These are phyloP conservation scores for Wickerhamomyces hampshirensis DNA, from an alignment of 805 yeast species.

Conservation along the genomic window DNA sequence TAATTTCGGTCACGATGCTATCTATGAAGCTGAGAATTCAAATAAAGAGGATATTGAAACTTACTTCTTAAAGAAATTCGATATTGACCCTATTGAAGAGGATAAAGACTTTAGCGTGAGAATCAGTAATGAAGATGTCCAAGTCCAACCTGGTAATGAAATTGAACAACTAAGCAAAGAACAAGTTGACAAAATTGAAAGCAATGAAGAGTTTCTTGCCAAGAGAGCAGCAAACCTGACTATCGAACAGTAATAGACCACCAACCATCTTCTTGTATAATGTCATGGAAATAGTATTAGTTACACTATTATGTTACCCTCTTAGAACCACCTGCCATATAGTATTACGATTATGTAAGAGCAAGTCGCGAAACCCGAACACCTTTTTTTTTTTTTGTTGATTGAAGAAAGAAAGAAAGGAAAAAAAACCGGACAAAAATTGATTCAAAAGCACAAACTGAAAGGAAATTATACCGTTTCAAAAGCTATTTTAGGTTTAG, in stretches of 20 bases:
- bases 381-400: too few relatives aligned
- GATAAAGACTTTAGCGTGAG: conserved; percentile 32
- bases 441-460: too few relatives aligned
- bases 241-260: not conserved
- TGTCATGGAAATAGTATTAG: too few relatives aligned
- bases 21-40: conserved; percentile 84
- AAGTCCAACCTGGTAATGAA: conserved; percentile 46
- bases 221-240: conserved; percentile 13
- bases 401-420: too few relatives aligned
- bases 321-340: too few relatives aligned
- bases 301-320: too few relatives aligned
- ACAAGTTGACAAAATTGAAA: conserved; percentile 36
- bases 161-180: conserved; percentile 45
- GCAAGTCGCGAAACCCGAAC: too few relatives aligned
- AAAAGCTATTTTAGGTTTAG: too few relatives aligned
- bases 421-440: too few relatives aligned
- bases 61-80: conserved; percentile 68
- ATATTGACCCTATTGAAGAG: conserved; percentile 58
- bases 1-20: conserved; percentile 70
- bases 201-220: conserved; percentile 26
- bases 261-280: too few relatives aligned
- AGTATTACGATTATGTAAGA: too few relatives aligned
- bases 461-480: too few relatives aligned
- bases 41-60: conserved; percentile 72
- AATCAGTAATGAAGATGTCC: conserved; percentile 28